phyloP scores from a whole-genome alignment of 208 protist genomes.

The Crithidia bombi region DNA sequence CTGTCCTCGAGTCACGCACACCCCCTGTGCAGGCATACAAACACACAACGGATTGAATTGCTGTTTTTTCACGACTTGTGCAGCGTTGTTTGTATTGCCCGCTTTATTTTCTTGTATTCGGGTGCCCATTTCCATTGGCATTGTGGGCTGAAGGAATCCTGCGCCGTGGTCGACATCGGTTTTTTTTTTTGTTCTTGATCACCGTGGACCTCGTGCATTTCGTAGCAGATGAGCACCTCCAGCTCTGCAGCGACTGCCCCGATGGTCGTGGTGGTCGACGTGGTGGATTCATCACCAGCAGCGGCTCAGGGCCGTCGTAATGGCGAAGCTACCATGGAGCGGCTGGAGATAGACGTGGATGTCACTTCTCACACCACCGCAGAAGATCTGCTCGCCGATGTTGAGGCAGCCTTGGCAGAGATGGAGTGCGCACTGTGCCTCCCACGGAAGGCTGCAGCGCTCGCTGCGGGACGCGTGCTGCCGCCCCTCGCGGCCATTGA shows the following conservation, averaged over 20 bases:
- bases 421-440: constrained; percentile 27
- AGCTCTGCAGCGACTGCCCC: not conserved
- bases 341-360: constrained; percentile 25
- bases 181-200: not conserved
- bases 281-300: not conserved
- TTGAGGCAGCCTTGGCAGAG: constrained; percentile 26
- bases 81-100: too few species aligned
- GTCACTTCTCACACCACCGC: constrained; percentile 18
- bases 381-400: constrained; percentile 3
- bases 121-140: too few species aligned
- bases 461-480: constrained; percentile 15
- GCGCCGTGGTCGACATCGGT: too few species aligned
- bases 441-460: constrained; percentile 4
- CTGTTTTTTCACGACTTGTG: too few species aligned
- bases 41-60: too few species aligned
- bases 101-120: too few species aligned
- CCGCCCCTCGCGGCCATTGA: constrained; percentile 6
- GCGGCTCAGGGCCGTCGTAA: constrained; percentile 2
- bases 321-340: constrained; percentile 18
- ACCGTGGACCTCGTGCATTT: not conserved
- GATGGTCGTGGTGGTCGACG: constrained; percentile 35
- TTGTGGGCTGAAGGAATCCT: too few species aligned
- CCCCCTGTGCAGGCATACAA: too few species aligned
- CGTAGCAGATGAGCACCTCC: constrained; percentile 12
- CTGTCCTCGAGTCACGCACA: too few species aligned